phyloP scores from a whole-genome alignment of 2,329 filamentous ascomycete species.

The Diplodia sapinea region DNA sequence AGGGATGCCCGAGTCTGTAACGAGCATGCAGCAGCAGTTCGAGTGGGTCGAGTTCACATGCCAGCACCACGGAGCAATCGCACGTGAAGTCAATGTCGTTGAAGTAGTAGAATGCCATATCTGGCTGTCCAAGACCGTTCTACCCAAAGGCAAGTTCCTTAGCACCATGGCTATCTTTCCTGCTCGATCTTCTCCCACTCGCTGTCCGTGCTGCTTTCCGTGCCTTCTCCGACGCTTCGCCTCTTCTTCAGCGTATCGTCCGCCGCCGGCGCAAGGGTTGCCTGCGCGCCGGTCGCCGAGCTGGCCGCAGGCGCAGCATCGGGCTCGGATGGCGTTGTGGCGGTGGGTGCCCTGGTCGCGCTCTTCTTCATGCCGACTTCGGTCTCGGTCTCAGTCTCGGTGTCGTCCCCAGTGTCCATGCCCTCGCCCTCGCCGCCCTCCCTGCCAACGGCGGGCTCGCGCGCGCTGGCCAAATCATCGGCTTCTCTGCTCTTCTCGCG shows the following conservation, averaged over 20 bases:
- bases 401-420: constrained; percentile 54
- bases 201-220: constrained; percentile 80
- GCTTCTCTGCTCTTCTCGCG: constrained; percentile 44
- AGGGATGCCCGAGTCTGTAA: background rate
- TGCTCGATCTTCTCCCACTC: constrained; percentile 94
- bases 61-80: background rate
- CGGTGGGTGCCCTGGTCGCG: background rate
- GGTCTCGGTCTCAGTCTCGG: constrained; percentile 50
- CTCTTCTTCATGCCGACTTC: constrained; percentile 38
- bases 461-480: constrained; percentile 35
- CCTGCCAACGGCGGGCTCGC: constrained; percentile 34
- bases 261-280: constrained; percentile 40
- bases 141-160: constrained; percentile 8
- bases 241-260: constrained; percentile 53
- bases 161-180: constrained; percentile 39
- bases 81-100: background rate
- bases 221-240: constrained; percentile 55
- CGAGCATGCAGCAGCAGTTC: background rate
- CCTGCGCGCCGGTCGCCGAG: constrained; percentile 40
- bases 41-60: no score
- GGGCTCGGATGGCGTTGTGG: constrained; percentile 34
- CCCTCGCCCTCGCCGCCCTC: constrained; percentile 47
- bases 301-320: constrained; percentile 33
- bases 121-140: background rate
- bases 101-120: background rate